Evolutionary conservation across 208 protist species (phyloP), one percentile per base, ranked within the genome.

Genomic region (Acanthamoeba triangularis): DNA sequence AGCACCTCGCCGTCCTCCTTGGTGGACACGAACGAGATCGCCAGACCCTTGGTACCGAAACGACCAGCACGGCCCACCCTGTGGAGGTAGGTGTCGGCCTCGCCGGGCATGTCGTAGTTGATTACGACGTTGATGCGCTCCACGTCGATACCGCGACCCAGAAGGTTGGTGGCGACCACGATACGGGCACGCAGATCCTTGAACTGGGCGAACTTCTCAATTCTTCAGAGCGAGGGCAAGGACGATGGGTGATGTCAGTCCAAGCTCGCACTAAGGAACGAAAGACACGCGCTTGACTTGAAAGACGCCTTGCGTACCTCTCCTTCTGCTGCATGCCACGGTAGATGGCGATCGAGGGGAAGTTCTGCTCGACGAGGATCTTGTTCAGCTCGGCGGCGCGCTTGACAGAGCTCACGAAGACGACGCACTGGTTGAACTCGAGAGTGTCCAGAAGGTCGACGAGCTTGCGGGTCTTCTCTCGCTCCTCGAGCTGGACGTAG

Each of bases 391-490:
- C 98, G 95, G 98, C 96, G 90, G 99, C 99, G 69, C 99, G 98
- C 28, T 30, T 25, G n/a, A 99, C 98, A 7, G 97, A 98, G 95
- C 98, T 99, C 37, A 99, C 99, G 96, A 99, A 99, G 96, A 99
- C 99, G 90, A 99, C 99, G n/a, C 99, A 98, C 98, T 99, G 99
- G 98, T 99, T 99, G 97, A 99, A 99, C 95, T 99, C 99, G 37
- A 99, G 98, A 8, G 98, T 98, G 95, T 99, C 99, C 3, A 99
- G 98, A 13, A 99, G 98, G 76, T 99, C 99, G 69, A 98, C 98
- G 16, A 99, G 98, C 97, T 99, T 99, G 54, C 98, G 97, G 93
- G 99, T 98, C 98, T 99, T 99, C 96, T 99, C 97, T 11, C 97
- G 95, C 97, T 99, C 99, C 6, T 97, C 98, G 6, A 99, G 92